These are phyloP conservation scores for Meyerozyma carpophila DNA, from an alignment of 1,139 yeast genomes.

Conservation along the genomic window DNA sequence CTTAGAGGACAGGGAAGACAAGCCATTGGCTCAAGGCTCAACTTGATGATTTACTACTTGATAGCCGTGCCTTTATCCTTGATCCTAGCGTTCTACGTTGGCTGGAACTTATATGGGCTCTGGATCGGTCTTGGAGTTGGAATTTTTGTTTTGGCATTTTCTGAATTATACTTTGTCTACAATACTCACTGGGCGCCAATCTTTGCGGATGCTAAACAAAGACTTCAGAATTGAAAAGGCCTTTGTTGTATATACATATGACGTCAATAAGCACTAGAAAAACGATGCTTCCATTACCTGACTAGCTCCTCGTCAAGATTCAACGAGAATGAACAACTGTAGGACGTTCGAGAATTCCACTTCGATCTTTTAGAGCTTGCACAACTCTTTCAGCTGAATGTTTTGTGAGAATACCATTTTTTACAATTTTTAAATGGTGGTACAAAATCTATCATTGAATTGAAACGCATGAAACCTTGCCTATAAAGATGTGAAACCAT, in stretches of 20 bases:
- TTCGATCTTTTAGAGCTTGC: too few species aligned
- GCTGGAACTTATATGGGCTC: slow-evolving; percentile 6
- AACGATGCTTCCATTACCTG: too few species aligned
- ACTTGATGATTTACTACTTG: slow-evolving; percentile 5
- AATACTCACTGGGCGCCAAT: slow-evolving; percentile 8
- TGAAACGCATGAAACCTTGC: background rate
- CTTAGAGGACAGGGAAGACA: slow-evolving; percentile 5
- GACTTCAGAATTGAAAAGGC: slow-evolving; percentile 3
- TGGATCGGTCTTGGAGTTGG: slow-evolving; percentile 11
- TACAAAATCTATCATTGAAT: background rate
- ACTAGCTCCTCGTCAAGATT: too few species aligned
- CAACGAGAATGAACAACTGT: background rate
- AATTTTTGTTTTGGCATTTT: slow-evolving; percentile 9
- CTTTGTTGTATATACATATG: background rate
- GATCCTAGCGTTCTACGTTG: slow-evolving; percentile 18
- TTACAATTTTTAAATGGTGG: too few species aligned
- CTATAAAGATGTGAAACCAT: background rate
- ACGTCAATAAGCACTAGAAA: too few species aligned
- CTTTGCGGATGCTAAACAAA: slow-evolving; percentile 6
- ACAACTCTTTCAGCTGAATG: too few species aligned
- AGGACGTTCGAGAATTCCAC: background rate
- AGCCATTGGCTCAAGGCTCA: slow-evolving; percentile 2
- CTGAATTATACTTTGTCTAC: slow-evolving; percentile 6
- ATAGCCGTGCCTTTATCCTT: slow-evolving; percentile 28
- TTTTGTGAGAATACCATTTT: too few species aligned